Conservation (phyloP, 352 stramenopile genomes). For the Halophytophthora batemanensis region DNA sequence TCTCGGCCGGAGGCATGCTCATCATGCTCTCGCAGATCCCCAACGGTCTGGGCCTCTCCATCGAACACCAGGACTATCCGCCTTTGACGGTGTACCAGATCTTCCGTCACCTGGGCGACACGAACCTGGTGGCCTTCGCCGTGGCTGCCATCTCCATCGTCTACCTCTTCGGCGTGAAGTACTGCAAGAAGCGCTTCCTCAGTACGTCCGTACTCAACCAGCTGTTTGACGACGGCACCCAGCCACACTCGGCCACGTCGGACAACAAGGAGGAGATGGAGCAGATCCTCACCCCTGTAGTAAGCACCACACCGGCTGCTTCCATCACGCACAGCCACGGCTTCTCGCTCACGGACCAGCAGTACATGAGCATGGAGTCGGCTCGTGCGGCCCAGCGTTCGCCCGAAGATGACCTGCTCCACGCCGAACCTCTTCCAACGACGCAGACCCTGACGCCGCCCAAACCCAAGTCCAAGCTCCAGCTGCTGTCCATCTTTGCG, state of each 20-base stretch:
- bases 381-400: conserved; percentile 1
- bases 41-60: conserved; percentile 69
- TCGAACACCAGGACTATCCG: conserved; percentile 42
- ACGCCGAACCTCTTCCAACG: not conserved
- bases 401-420: conserved; percentile 5
- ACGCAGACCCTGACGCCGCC: conserved; percentile 1
- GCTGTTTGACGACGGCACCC: conserved; percentile 7
- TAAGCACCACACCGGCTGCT: conserved; percentile 1
- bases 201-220: conserved; percentile 19
- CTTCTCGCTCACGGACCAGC: conserved; percentile 38
- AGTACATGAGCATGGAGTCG: conserved; percentile 30
- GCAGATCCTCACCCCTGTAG: conserved; percentile 4
- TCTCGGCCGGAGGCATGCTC: conserved; percentile 80
- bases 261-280: conserved; percentile 13
- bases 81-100: conserved; percentile 57
- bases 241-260: not conserved
- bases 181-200: conserved; percentile 39
- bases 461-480: conserved; percentile 6
- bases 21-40: conserved; percentile 90
- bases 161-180: conserved; percentile 37
- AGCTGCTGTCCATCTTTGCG: conserved; percentile 27
- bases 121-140: conserved; percentile 66
- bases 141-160: conserved; percentile 55
- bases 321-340: conserved; percentile 19
- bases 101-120: conserved; percentile 45